Percentiles rank a stretch among this genome's conserved stretches.
These are phyloP conservation scores for Rhizopus microsporus DNA, from an alignment of 371 early-diverging fungal species.

Conservation along the genomic window DNA sequence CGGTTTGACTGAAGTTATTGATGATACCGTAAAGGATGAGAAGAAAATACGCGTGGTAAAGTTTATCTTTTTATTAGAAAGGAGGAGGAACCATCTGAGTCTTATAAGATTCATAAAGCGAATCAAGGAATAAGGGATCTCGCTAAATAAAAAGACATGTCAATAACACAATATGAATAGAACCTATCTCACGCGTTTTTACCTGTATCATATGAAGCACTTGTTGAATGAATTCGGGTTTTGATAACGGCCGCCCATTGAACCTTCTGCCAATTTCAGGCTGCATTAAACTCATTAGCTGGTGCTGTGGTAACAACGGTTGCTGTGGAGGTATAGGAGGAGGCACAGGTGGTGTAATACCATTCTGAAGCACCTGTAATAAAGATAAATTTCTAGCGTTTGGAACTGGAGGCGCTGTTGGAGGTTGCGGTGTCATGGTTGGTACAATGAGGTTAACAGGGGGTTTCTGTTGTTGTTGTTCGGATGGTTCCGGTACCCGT, in stretches of 20 bases:
- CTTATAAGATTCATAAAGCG: constrained; percentile 35
- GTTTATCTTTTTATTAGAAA: constrained; percentile 6
- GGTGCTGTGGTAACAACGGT: constrained; percentile 31
- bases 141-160: constrained; percentile 17
- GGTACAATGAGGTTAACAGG: constrained; percentile 36
- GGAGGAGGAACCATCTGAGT: constrained; percentile 13
- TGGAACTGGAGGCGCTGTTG: constrained; percentile 28
- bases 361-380: constrained; percentile 46
- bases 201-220: constrained; percentile 48
- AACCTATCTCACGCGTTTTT: not conserved
- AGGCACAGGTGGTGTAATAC: constrained; percentile 19
- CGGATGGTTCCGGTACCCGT: constrained; percentile 23
- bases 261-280: constrained; percentile 33
- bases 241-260: constrained; percentile 28
- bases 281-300: constrained; percentile 29
- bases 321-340: constrained; percentile 20
- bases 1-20: not conserved
- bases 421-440: constrained; percentile 20
- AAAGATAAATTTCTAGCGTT: constrained; percentile 42
- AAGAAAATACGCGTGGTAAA: not conserved
- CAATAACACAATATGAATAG: not conserved
- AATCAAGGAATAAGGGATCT: constrained; percentile 36
- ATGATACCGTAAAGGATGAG: no score
- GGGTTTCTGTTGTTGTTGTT: constrained; percentile 12
- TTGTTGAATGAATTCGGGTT: constrained; percentile 55